Percentiles rank a stretch among this genome's conserved stretches.
Conservation (phyloP, 257 asterid genomes). For the Nicotiana attenuata region DNA sequence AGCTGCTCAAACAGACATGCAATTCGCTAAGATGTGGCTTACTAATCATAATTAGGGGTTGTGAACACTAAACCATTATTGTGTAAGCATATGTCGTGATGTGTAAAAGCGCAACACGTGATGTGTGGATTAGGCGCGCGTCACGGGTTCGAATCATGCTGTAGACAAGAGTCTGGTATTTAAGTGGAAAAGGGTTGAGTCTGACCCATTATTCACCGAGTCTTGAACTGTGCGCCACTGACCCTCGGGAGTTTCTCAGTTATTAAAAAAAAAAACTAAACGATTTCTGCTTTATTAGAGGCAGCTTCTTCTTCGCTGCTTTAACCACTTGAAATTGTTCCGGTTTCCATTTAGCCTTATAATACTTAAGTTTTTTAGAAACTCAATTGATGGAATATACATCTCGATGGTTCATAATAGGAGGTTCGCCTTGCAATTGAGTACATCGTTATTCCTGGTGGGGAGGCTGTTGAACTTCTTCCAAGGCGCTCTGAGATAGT, state of each 20-base stretch:
- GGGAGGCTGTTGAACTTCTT: constrained; percentile 92
- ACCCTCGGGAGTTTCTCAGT: too few species aligned
- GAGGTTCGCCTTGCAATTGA: constrained; percentile 96
- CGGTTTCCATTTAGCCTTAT: not conserved
- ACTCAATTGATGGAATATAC: not conserved
- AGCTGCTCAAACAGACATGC: not conserved
- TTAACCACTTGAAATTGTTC: not conserved
- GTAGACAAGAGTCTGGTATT: too few species aligned
- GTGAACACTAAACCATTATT: not conserved
- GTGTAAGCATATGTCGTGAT: too few species aligned
- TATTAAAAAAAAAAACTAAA: too few species aligned
- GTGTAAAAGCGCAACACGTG: too few species aligned
- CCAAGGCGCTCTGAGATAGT: constrained; percentile 94
- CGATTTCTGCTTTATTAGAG: too few species aligned
- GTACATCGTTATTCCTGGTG: constrained; percentile 95
- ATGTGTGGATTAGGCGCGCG: too few species aligned
- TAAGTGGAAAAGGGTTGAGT: too few species aligned
- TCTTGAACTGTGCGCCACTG: too few species aligned
- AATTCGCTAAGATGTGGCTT: not conserved
- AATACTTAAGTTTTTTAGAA: not conserved
- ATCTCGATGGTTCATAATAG: constrained; percentile 19
- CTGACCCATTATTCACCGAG: too few species aligned
- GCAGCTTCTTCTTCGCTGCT: too few species aligned
- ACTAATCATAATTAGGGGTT: not conserved
- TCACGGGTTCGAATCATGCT: too few species aligned